phyloP scores from a whole-genome alignment of 331 rosid species.

The Malus hybrid region DNA sequence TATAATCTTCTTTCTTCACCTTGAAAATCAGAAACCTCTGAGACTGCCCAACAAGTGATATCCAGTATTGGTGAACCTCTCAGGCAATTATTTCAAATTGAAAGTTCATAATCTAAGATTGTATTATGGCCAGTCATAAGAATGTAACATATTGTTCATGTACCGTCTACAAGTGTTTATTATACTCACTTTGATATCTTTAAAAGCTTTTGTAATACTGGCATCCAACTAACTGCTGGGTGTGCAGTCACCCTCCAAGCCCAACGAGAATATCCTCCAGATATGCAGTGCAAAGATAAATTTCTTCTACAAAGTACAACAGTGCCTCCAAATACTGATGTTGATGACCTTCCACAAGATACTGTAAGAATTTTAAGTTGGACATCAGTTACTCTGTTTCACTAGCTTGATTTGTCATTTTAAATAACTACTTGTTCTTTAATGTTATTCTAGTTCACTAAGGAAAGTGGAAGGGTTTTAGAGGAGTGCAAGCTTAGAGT shows the following conservation, averaged over 20 bases:
- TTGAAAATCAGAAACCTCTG: background rate
- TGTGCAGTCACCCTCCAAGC: conserved; percentile 92
- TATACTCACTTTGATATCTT: background rate
- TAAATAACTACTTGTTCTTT: conserved; percentile 7
- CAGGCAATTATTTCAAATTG: background rate
- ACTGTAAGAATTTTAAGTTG: conserved; percentile 48
- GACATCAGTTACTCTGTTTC: background rate
- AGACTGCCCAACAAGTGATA: background rate
- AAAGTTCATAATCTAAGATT: background rate
- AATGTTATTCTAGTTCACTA: conserved; percentile 56
- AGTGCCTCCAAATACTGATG: conserved; percentile 61
- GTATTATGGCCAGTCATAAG: conserved; percentile 5
- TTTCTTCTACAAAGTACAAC: conserved; percentile 85
- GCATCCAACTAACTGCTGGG: conserved; percentile 18
- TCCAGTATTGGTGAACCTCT: background rate
- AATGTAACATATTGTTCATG: conserved; percentile 4
- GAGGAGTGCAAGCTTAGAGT: conserved; percentile 93
- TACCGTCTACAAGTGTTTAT: conserved; percentile 3
- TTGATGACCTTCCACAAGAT: conserved; percentile 72
- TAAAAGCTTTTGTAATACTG: conserved; percentile 1
- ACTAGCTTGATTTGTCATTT: conserved; percentile 10
- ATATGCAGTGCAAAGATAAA: conserved; percentile 87
- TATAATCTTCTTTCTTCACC: background rate
- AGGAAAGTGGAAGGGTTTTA: conserved; percentile 65
- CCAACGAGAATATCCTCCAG: conserved; percentile 77